Evolutionary conservation across 805 yeast species (phyloP).

Genomic region (Komagataella ulmi): DNA sequence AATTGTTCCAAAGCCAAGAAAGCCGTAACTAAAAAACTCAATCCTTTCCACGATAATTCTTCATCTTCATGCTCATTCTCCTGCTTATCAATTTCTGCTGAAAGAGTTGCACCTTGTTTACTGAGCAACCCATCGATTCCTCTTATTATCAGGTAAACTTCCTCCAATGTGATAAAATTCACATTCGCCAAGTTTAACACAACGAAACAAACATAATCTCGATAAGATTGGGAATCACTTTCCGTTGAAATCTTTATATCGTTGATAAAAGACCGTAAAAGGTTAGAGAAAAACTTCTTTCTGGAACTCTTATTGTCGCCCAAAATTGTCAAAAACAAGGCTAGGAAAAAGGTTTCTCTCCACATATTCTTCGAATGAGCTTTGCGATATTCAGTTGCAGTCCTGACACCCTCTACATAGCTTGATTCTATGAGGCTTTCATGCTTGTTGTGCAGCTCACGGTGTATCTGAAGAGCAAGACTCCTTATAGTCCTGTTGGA

Average conservation of each 20-base stretch:
- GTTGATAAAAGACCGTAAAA: constrained; percentile 19
- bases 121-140: constrained; percentile 29
- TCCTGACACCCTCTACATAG: constrained; percentile 47
- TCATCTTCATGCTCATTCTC: constrained; percentile 1
- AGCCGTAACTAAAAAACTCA: constrained; percentile 4
- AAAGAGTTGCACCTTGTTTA: constrained; percentile 25
- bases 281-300: constrained; percentile 24
- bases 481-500: constrained; percentile 24
- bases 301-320: constrained; percentile 23
- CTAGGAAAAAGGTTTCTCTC: constrained; percentile 21
- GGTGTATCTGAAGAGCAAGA: constrained; percentile 39
- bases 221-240: constrained; percentile 6
- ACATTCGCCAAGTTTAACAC: constrained; percentile 24
- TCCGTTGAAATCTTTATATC: constrained; percentile 11
- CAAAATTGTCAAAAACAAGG: constrained; percentile 27
- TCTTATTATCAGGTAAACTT: constrained; percentile 28
- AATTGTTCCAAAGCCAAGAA: constrained; percentile 8
- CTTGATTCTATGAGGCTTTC: constrained; percentile 60
- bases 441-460: constrained; percentile 45
- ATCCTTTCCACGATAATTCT: constrained; percentile 1
- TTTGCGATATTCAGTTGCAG: constrained; percentile 34
- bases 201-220: constrained; percentile 19
- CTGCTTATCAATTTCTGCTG: constrained; percentile 10
- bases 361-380: constrained; percentile 13
- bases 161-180: constrained; percentile 32